Conservation (phyloP, 805 yeast genomes). For the Cyberlindnera subsufficiens region DNA sequence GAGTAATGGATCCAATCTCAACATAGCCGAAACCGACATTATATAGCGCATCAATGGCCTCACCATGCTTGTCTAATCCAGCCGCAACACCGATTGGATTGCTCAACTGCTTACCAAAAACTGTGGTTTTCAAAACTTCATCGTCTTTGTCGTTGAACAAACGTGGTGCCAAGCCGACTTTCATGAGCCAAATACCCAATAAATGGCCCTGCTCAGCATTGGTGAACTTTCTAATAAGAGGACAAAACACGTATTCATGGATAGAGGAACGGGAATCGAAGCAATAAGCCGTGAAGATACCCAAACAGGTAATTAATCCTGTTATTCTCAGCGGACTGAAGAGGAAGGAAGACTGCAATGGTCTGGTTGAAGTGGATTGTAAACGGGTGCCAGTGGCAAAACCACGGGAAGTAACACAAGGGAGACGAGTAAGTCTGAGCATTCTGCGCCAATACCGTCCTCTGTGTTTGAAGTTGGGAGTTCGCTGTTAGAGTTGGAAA, state of each 20-base stretch:
- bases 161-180: conserved; percentile 61
- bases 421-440: neutral
- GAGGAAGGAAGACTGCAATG: neutral
- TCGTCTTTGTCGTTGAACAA: conserved; percentile 49
- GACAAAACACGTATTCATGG: conserved; percentile 78
- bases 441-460: too few species aligned
- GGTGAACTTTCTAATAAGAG: conserved; percentile 59
- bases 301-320: conserved; percentile 11
- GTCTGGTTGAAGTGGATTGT: neutral
- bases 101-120: conserved; percentile 57
- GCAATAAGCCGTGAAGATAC: conserved; percentile 44
- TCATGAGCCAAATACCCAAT: conserved; percentile 65
- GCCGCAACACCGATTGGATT: conserved; percentile 94
- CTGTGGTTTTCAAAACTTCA: conserved; percentile 47
- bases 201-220: conserved; percentile 87
- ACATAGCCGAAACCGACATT: conserved; percentile 81
- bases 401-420: neutral
- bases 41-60: conserved; percentile 77
- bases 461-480: too few species aligned
- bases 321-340: conserved; percentile 2
- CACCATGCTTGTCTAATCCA: conserved; percentile 91
- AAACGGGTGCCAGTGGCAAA: neutral
- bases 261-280: conserved; percentile 77
- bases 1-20: conserved; percentile 92
- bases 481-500: too few species aligned